Evolutionary conservation across 768 basidiomycete species (phyloP).

Genomic region (Porphyrellus cyaneotinctus): DNA sequence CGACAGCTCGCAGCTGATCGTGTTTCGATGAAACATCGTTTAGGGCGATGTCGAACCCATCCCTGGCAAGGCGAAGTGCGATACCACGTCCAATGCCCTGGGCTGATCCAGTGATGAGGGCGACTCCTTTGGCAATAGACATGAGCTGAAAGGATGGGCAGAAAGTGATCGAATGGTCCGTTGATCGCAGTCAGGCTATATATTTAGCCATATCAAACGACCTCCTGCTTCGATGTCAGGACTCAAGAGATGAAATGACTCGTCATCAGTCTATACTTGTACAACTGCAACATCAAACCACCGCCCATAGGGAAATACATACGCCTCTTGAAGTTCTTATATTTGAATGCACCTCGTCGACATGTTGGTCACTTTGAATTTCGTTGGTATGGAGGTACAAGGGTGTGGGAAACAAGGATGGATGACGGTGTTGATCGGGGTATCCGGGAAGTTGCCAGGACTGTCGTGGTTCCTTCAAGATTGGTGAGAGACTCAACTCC

Average conservation of each 20-base stretch:
- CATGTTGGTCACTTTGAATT: conserved; percentile 76
- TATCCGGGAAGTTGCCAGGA: too few species aligned
- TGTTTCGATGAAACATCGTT: background rate
- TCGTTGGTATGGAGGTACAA: conserved; percentile 58
- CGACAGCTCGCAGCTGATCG: background rate
- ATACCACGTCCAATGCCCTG: background rate
- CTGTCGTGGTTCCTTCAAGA: too few species aligned
- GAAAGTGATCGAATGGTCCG: background rate
- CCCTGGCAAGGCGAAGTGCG: background rate
- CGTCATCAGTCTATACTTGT: too few species aligned
- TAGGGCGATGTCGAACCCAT: background rate
- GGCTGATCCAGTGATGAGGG: background rate
- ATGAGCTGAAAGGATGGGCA: background rate
- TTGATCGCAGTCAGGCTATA: background rate
- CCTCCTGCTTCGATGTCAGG: too few species aligned
- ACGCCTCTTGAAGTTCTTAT: conserved; percentile 80
- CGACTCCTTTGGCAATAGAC: background rate
- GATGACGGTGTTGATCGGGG: too few species aligned
- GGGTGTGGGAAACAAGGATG: conserved; percentile 28
- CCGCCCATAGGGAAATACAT: conserved; percentile 18
- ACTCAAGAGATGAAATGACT: too few species aligned
- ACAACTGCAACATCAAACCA: background rate
- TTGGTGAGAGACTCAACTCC: too few species aligned
- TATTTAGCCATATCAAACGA: too few species aligned
- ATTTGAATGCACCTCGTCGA: conserved; percentile 83